These are phyloP conservation scores for Lolium rigidum DNA, from an alignment of 176 grass and related monocot genomes.

Conservation along the genomic window DNA sequence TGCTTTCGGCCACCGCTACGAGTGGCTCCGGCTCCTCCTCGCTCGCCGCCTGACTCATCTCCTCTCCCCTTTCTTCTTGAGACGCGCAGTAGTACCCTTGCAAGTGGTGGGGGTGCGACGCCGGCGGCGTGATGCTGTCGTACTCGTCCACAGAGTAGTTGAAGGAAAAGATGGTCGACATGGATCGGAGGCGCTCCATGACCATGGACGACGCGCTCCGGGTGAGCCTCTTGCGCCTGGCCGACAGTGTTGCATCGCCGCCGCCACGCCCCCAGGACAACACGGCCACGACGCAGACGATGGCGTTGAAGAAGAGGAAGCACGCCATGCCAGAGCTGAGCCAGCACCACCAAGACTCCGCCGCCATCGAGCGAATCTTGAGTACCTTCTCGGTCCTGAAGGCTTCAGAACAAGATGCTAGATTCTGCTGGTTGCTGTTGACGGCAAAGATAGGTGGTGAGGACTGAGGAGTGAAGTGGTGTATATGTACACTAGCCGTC, in stretches of 20 bases:
- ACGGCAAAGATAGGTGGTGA: background rate
- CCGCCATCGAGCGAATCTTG: background rate
- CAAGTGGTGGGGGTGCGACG: background rate
- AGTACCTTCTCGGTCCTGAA: background rate
- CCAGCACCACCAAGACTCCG: background rate
- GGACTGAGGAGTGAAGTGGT: background rate
- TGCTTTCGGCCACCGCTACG: background rate
- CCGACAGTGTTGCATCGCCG: background rate
- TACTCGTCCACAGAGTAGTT: background rate
- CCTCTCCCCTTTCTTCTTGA: background rate
- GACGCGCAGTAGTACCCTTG: background rate
- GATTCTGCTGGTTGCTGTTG: background rate
- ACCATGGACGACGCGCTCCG: slow-evolving; percentile 42
- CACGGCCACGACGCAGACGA: slow-evolving; percentile 38
- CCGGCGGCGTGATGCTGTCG: background rate
- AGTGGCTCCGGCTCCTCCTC: background rate
- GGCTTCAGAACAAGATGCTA: background rate
- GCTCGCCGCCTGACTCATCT: background rate
- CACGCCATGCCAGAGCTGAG: slow-evolving; percentile 40
- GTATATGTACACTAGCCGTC: slow-evolving; percentile 2
- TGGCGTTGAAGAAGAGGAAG: slow-evolving; percentile 45
- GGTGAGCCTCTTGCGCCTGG: slow-evolving; percentile 18
- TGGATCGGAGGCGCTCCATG: slow-evolving; percentile 31
- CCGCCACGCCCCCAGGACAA: background rate
- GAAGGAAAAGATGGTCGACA: slow-evolving; percentile 38